These are phyloP conservation scores for Rhizophlyctis rosea DNA, from an alignment of 192 early-diverging fungal genomes.

Conservation along the genomic window DNA sequence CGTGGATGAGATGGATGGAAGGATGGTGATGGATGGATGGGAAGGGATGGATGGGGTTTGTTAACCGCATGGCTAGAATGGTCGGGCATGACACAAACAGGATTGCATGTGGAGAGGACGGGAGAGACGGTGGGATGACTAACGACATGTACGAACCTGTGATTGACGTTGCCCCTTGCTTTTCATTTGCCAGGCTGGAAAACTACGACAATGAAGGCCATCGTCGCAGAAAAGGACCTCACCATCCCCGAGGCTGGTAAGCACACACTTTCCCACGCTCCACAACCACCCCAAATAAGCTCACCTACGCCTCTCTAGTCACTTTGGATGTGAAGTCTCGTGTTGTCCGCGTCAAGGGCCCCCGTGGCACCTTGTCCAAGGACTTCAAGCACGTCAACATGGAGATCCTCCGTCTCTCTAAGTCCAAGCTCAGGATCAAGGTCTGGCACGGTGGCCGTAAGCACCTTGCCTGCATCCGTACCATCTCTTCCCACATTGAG, in stretches of 20 bases:
- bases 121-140: background rate
- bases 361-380: conserved; percentile 85
- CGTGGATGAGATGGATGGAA: conserved; percentile 12
- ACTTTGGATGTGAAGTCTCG: conserved; percentile 86
- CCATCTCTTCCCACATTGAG: conserved; percentile 89
- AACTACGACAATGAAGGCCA: conserved; percentile 75
- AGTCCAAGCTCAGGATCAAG: conserved; percentile 74
- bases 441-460: conserved; percentile 96
- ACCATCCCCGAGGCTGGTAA: conserved; percentile 80
- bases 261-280: conserved; percentile 9
- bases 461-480: conserved; percentile 98
- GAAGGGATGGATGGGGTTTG: background rate
- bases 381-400: conserved; percentile 92
- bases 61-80: background rate
- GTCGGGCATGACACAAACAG: background rate
- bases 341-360: conserved; percentile 80
- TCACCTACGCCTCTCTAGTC: conserved; percentile 37
- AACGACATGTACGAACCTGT: background rate
- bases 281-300: background rate
- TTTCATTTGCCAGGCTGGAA: conserved; percentile 21
- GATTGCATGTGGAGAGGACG: background rate
- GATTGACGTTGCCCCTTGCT: background rate
- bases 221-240: conserved; percentile 85
- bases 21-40: background rate
- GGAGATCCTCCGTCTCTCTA: conserved; percentile 72